Evolutionary conservation across 305 asterid genomes (phyloP).

Genomic region (Striga hermonthica): DNA sequence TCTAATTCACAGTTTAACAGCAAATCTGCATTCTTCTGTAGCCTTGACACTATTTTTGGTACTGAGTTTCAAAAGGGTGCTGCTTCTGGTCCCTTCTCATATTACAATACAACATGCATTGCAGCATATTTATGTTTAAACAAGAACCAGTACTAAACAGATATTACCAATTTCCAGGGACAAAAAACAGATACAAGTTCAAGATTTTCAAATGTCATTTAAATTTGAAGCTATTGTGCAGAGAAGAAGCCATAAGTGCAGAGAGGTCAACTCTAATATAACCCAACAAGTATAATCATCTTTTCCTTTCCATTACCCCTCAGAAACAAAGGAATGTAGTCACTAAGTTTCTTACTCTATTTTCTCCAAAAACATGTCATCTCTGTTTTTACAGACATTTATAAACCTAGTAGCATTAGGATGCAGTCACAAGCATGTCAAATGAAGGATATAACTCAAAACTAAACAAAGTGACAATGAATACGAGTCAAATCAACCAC

Average conservation of each 20-base stretch:
- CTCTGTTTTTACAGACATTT: not conserved
- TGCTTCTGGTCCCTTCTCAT: not conserved
- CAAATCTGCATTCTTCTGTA: conserved; percentile 6
- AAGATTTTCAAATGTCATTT: not conserved
- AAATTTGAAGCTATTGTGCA: conserved; percentile 1
- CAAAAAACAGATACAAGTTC: not conserved
- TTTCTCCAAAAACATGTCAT: not conserved
- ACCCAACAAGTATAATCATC: not conserved
- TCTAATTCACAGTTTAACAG: conserved; percentile 15
- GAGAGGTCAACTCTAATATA: conserved; percentile 1
- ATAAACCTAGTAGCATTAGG: not conserved
- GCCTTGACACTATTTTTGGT: not conserved
- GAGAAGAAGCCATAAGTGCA: not conserved
- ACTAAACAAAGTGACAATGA: not conserved
- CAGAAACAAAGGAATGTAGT: not conserved
- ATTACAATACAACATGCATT: not conserved
- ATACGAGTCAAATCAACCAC: not conserved
- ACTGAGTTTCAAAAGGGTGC: not conserved
- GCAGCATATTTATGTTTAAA: not conserved
- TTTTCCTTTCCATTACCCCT: conserved; percentile 8
- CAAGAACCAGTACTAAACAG: not conserved
- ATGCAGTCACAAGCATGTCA: conserved; percentile 2
- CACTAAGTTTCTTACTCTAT: not conserved
- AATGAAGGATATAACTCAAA: not conserved
- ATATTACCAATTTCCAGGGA: not conserved